Percentiles rank a stretch among this genome's conserved stretches.
These are phyloP conservation scores for Neurospora sp. DNA, from an alignment of 2,329 filamentous ascomycete genomes.

Conservation along the genomic window DNA sequence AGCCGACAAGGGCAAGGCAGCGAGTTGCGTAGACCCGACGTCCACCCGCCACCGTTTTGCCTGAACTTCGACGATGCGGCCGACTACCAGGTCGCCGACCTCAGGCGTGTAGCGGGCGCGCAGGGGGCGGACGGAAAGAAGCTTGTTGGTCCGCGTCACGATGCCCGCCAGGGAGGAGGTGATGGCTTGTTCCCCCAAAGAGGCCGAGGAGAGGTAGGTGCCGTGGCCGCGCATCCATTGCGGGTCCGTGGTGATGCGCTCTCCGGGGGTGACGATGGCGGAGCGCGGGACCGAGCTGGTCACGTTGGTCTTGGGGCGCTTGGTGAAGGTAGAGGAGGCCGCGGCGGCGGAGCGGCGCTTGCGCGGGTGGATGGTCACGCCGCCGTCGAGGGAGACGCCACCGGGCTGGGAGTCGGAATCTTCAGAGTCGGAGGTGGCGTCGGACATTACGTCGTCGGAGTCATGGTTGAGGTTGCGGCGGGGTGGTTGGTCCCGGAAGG, in stretches of 20 bases:
- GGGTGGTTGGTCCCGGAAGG: slow-evolving; percentile 8
- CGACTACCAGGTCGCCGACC: slow-evolving; percentile 91
- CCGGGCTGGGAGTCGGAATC: slow-evolving; percentile 29
- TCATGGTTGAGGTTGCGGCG: neutral
- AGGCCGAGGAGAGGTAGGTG: slow-evolving; percentile 60
- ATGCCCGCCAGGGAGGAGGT: slow-evolving; percentile 85
- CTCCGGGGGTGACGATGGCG: slow-evolving; percentile 77
- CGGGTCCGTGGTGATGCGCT: slow-evolving; percentile 79
- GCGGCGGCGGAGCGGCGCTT: slow-evolving; percentile 17
- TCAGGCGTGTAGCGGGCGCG: slow-evolving; percentile 91
- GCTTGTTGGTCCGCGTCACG: slow-evolving; percentile 89
- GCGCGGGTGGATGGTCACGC: slow-evolving; percentile 33
- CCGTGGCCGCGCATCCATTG: slow-evolving; percentile 99
- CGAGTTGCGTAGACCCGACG: slow-evolving; percentile 78
- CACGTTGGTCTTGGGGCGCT: neutral
- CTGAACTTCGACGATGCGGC: slow-evolving; percentile 91
- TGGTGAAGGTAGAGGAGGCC: neutral
- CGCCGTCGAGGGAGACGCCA: slow-evolving; percentile 29
- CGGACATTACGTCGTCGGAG: slow-evolving; percentile 5
- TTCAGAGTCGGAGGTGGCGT: slow-evolving; percentile 11
- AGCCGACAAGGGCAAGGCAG: slow-evolving; percentile 71
- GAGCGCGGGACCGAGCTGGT: neutral
- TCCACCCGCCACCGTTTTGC: slow-evolving; percentile 90
- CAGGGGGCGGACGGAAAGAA: slow-evolving; percentile 82
- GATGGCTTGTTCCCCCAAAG: slow-evolving; percentile 48